phyloP scores from a whole-genome alignment of 164 flowering plant species.

The Platanus orientalis region DNA sequence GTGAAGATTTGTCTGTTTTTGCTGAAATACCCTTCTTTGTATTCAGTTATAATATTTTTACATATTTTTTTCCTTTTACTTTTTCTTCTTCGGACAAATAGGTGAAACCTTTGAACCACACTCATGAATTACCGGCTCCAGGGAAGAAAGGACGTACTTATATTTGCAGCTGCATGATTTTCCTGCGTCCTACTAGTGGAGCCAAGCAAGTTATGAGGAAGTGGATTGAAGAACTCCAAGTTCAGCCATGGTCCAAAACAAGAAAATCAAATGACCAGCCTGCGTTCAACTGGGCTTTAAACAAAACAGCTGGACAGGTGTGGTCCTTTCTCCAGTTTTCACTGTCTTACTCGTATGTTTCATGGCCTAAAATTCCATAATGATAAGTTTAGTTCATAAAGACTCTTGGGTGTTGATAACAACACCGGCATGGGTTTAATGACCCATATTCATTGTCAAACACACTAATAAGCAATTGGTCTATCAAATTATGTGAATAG shows the following conservation, averaged over 20 bases:
- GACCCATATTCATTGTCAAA: no score
- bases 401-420: no score
- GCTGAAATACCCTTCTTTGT: no score
- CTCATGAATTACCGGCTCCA: slow-evolving; percentile 91
- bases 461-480: no score
- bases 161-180: slow-evolving; percentile 97
- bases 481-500: no score
- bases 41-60: no score
- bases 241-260: slow-evolving; percentile 86
- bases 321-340: background rate
- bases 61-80: no score
- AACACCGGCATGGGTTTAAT: no score
- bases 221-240: slow-evolving; percentile 93
- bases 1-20: no score
- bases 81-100: slow-evolving; percentile 14
- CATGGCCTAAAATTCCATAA: background rate
- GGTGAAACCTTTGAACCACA: slow-evolving; percentile 90
- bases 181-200: slow-evolving; percentile 77
- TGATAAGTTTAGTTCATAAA: no score
- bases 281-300: slow-evolving; percentile 92
- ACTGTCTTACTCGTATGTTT: background rate
- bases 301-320: slow-evolving; percentile 80
- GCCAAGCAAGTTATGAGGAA: slow-evolving; percentile 79
- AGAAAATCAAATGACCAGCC: slow-evolving; percentile 92
- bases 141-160: slow-evolving; percentile 95